These are phyloP conservation scores for Pythium dissimile DNA, from an alignment of 352 stramenopile genomes.

Conservation along the genomic window DNA sequence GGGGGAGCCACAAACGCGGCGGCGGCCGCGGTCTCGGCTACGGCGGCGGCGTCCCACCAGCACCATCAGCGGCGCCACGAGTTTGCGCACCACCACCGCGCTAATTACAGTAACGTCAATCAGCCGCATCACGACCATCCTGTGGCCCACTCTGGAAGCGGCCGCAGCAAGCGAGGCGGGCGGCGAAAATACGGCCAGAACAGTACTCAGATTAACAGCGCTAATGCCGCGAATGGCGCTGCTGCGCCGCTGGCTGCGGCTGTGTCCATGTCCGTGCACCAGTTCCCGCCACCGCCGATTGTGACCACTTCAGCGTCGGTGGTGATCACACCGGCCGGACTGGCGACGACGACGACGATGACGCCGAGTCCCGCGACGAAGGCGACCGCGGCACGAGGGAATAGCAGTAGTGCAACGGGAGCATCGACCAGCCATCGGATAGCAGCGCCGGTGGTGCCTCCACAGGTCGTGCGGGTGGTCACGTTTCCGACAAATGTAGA, in stretches of 20 bases:
- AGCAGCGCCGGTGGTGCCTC: not conserved
- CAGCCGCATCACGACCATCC: not conserved
- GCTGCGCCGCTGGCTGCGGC: not conserved
- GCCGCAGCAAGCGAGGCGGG: slow-evolving; percentile 13
- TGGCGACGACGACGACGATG: not conserved
- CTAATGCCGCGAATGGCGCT: not conserved
- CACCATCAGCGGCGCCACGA: slow-evolving; percentile 7
- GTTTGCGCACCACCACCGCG: slow-evolving; percentile 3
- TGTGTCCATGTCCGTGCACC: not conserved
- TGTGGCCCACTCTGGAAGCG: not conserved
- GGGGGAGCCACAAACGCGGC: not conserved
- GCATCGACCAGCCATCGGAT: not conserved
- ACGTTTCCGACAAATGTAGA: slow-evolving; percentile 43
- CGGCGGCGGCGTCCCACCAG: not conserved
- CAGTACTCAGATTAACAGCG: too few species aligned
- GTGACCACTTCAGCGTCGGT: not conserved
- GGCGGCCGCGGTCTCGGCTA: not conserved
- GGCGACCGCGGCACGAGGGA: not conserved
- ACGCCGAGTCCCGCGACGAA: slow-evolving; percentile 3
- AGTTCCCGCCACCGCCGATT: slow-evolving; percentile 17
- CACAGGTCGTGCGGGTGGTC: slow-evolving; percentile 23
- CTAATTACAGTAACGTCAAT: not conserved
- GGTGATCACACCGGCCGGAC: not conserved
- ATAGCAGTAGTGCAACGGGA: not conserved
- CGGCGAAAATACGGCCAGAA: slow-evolving; percentile 13